A percentile compares a stretch with the other conserved stretches of the same genome.
These are phyloP conservation scores for Nitzschia sp. DNA, from an alignment of 108 stramenopile species.

Conservation along the genomic window DNA sequence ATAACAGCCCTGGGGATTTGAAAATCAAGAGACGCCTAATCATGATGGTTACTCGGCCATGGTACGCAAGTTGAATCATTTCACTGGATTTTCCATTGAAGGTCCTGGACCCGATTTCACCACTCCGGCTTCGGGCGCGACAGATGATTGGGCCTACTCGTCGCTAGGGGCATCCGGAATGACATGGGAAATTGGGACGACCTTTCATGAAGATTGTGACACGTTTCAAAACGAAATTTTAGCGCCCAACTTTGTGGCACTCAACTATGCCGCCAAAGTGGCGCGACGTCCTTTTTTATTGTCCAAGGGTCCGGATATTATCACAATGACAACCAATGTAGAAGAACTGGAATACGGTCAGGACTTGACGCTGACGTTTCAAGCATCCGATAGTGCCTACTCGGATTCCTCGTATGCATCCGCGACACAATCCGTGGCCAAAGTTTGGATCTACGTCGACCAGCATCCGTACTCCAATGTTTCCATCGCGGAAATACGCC, in stretches of 20 bases:
- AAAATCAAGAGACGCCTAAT: conserved; percentile 35
- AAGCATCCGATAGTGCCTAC: conserved; percentile 1
- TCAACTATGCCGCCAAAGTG: conserved; percentile 44
- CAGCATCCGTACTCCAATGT: background rate
- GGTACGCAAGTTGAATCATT: conserved; percentile 33
- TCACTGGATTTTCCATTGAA: conserved; percentile 30
- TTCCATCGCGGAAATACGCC: background rate
- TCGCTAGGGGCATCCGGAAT: conserved; percentile 43
- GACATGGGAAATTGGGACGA: conserved; percentile 52
- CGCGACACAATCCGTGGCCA: background rate
- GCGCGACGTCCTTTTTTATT: conserved; percentile 37
- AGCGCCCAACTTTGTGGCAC: conserved; percentile 26
- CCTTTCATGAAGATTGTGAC: conserved; percentile 44
- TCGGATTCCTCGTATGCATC: background rate
- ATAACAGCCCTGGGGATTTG: conserved; percentile 49
- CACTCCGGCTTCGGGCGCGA: conserved; percentile 31
- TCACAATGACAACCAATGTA: background rate
- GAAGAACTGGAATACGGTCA: background rate
- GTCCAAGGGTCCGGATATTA: conserved; percentile 46
- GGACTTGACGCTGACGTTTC: background rate
- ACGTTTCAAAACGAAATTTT: conserved; percentile 41
- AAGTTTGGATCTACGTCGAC: background rate
- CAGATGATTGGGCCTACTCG: conserved; percentile 50
- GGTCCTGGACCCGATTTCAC: conserved; percentile 34
- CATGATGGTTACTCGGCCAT: conserved; percentile 32